These are phyloP conservation scores for Cladosporium phlei DNA, from an alignment of 2,329 filamentous ascomycete species.

Conservation along the genomic window DNA sequence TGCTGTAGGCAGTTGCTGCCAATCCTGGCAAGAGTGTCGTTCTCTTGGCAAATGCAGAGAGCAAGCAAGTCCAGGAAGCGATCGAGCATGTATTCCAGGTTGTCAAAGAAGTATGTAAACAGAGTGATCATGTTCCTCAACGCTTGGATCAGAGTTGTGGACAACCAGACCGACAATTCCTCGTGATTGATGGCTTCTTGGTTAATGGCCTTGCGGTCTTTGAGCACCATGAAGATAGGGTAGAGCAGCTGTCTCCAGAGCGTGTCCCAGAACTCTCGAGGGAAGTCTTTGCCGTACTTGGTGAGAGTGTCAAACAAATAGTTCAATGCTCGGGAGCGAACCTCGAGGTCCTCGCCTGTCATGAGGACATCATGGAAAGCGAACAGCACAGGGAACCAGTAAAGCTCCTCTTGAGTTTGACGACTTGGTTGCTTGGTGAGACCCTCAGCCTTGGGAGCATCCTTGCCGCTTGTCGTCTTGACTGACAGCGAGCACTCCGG, in stretches of 20 bases:
- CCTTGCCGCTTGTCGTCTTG: constrained; percentile 44
- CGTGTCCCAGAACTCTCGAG: constrained; percentile 95
- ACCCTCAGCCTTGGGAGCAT: constrained; percentile 45
- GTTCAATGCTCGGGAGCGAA: constrained; percentile 79
- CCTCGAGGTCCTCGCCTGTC: constrained; percentile 97
- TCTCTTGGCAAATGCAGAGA: constrained; percentile 97
- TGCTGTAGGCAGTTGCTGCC: constrained; percentile 98
- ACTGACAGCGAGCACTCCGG: constrained; percentile 89
- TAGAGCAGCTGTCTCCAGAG: constrained; percentile 95
- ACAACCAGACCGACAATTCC: constrained; percentile 96
- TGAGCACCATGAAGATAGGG: constrained; percentile 96
- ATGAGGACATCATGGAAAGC: constrained; percentile 98
- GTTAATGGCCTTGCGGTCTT: constrained; percentile 87
- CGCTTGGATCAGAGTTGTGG: constrained; percentile 98
- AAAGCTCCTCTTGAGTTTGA: constrained; percentile 92
- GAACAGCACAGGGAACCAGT: constrained; percentile 97
- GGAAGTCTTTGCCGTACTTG: constrained; percentile 84
- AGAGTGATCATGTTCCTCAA: constrained; percentile 97
- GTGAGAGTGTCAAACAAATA: constrained; percentile 96
- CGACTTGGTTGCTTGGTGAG: constrained; percentile 62
- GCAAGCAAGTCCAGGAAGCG: constrained; percentile 92
- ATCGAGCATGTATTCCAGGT: constrained; percentile 95
- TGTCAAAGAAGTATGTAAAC: constrained; percentile 97
- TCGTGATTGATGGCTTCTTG: constrained; percentile 92
- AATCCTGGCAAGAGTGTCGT: constrained; percentile 95